Percentiles rank a stretch among this genome's conserved stretches.
These are phyloP conservation scores for Orbilia oligospora DNA, from an alignment of 2,329 filamentous ascomycete genomes.

Conservation along the genomic window DNA sequence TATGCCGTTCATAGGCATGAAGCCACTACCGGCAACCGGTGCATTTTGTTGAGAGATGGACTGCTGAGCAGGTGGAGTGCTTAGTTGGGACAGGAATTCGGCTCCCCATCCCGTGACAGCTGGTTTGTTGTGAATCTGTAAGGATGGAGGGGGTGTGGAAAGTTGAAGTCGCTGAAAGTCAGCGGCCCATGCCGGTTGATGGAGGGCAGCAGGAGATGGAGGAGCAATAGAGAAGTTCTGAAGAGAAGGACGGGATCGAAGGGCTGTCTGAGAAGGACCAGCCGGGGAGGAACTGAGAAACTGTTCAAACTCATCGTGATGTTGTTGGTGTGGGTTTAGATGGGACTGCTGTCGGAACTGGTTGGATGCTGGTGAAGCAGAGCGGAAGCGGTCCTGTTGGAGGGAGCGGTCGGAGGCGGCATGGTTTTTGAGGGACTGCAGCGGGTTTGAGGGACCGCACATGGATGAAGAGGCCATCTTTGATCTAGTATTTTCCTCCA, in stretches of 20 bases:
- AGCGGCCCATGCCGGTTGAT: constrained; percentile 66
- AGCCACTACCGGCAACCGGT: background rate
- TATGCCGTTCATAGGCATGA: constrained; percentile 6
- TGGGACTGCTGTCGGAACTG: constrained; percentile 74
- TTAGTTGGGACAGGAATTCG: constrained; percentile 65
- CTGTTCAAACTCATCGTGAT: constrained; percentile 78
- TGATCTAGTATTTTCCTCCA: background rate
- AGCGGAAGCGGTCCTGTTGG: constrained; percentile 78
- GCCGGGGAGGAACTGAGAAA: constrained; percentile 69
- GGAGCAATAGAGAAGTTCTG: constrained; percentile 35
- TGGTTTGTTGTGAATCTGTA: constrained; percentile 5
- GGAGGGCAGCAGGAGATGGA: constrained; percentile 64
- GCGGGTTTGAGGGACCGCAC: constrained; percentile 81
- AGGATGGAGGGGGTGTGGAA: constrained; percentile 60
- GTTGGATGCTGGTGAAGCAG: constrained; percentile 71
- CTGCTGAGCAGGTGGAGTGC: constrained; percentile 60
- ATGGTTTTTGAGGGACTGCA: constrained; percentile 81
- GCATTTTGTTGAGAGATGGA: constrained; percentile 18
- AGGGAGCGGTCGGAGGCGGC: constrained; percentile 77
- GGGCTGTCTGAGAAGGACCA: constrained; percentile 64
- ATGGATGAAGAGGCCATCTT: constrained; percentile 66
- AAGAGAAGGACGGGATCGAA: constrained; percentile 26
- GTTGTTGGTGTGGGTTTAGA: constrained; percentile 70
- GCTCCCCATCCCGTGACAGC: constrained; percentile 44
- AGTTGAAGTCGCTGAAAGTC: constrained; percentile 70